phyloP scores from a whole-genome alignment of 768 basidiomycete genomes.

The Mycena floridula region DNA sequence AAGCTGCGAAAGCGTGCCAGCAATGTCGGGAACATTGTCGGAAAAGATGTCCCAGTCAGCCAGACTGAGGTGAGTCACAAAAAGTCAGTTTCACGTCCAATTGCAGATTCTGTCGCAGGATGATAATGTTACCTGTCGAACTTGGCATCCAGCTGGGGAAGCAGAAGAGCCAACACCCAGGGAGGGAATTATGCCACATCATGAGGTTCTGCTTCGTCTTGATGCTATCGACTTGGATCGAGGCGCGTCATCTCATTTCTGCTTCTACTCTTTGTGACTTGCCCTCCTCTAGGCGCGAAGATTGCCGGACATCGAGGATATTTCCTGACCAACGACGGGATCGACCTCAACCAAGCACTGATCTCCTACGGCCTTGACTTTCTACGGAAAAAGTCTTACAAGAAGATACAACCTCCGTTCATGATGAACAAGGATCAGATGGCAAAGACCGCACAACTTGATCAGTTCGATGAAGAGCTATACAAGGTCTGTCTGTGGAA shows the following conservation, averaged over 20 bases:
- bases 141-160: constrained; percentile 82
- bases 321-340: constrained; percentile 91
- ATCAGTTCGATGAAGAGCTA: constrained; percentile 97
- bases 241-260: constrained; percentile 39
- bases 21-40: constrained; percentile 89
- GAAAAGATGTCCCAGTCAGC: constrained; percentile 79
- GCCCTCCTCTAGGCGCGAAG: constrained; percentile 61
- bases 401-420: constrained; percentile 95
- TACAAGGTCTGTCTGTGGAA: constrained; percentile 69
- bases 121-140: constrained; percentile 77
- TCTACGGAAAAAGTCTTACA: constrained; percentile 75
- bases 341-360: constrained; percentile 95
- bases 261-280: background rate
- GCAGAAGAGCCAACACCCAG: constrained; percentile 66
- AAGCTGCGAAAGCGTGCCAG: constrained; percentile 77
- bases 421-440: constrained; percentile 98
- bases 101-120: constrained; percentile 45
- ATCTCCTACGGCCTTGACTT: constrained; percentile 95
- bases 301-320: constrained; percentile 94
- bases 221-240: constrained; percentile 97
- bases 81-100: constrained; percentile 1
- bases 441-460: constrained; percentile 96
- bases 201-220: constrained; percentile 88
- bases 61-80: constrained; percentile 66
- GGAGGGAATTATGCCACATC: constrained; percentile 87